Percentiles rank a stretch among this genome's conserved stretches.
Conservation (phyloP, 805 yeast genomes). For the Candida peoriensis region DNA sequence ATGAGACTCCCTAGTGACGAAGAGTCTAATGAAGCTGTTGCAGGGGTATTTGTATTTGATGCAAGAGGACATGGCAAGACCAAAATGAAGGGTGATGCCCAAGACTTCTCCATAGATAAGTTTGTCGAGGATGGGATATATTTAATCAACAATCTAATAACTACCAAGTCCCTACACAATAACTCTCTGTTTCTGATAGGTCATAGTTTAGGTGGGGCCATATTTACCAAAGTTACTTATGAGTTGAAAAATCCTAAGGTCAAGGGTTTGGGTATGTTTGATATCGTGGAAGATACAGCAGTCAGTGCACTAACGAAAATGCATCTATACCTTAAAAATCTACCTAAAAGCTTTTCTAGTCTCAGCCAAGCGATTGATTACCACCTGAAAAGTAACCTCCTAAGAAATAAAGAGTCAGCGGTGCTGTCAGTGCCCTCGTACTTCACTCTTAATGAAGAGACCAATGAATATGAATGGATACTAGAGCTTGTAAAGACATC, state of each 20-base stretch:
- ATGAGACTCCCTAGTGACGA: slow-evolving; percentile 14
- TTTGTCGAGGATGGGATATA: slow-evolving; percentile 55
- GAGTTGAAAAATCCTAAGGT: slow-evolving; percentile 27
- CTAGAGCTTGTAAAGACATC: slow-evolving; percentile 58
- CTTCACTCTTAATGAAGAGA: slow-evolving; percentile 26
- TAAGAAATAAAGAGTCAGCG: slow-evolving; percentile 61
- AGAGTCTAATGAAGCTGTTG: slow-evolving; percentile 29
- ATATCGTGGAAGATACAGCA: slow-evolving; percentile 94
- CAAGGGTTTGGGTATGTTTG: slow-evolving; percentile 73
- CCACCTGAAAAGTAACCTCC: slow-evolving; percentile 56
- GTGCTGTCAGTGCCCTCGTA: slow-evolving; percentile 72
- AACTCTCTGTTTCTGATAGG: slow-evolving; percentile 60
- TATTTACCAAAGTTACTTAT: slow-evolving; percentile 51
- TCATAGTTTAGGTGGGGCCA: slow-evolving; percentile 91
- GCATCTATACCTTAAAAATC: slow-evolving; percentile 54
- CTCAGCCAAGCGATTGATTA: slow-evolving; percentile 67
- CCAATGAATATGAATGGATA: slow-evolving; percentile 46
- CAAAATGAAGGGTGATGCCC: slow-evolving; percentile 19
- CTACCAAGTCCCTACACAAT: slow-evolving; percentile 8
- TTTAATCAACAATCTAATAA: slow-evolving; percentile 39
- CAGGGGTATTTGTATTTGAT: slow-evolving; percentile 73
- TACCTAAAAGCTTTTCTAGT: slow-evolving; percentile 58
- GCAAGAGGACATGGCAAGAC: slow-evolving; percentile 81
- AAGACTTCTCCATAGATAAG: slow-evolving; percentile 40
- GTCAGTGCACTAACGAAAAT: slow-evolving; percentile 61